phyloP scores from a whole-genome alignment of 352 stramenopile species.

The Globisporangium polare region DNA sequence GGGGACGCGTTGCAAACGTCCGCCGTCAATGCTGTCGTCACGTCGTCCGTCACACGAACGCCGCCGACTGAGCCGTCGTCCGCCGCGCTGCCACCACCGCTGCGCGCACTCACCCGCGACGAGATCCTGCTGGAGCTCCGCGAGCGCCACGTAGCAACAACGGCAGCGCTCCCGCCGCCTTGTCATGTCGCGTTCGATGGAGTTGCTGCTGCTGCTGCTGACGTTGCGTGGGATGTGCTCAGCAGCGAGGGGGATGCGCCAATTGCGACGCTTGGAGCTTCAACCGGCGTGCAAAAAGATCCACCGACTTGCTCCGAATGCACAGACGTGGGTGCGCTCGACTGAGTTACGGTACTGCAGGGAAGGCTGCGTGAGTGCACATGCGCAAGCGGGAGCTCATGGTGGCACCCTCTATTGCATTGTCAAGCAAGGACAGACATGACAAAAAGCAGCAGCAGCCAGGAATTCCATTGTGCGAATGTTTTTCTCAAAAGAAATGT shows the following conservation, averaged over 20 bases:
- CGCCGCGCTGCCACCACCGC: slow-evolving; percentile 9
- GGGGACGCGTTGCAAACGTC: slow-evolving; percentile 3
- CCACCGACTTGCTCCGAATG: not conserved
- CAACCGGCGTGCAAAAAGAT: not conserved
- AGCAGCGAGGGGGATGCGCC: not conserved
- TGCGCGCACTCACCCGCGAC: slow-evolving; percentile 42
- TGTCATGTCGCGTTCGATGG: not conserved
- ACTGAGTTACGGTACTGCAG: slow-evolving; percentile 1
- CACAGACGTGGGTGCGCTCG: slow-evolving; percentile 8
- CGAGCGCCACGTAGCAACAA: not conserved
- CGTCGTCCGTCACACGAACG: not conserved
- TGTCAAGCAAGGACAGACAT: not conserved
- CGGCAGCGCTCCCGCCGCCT: not conserved
- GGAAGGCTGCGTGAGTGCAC: not conserved
- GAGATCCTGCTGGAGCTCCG: slow-evolving; percentile 53
- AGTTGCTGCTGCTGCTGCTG: not conserved
- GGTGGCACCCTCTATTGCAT: not conserved
- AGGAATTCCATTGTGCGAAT: too few species aligned
- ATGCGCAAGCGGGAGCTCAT: not conserved
- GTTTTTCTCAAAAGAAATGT: not conserved
- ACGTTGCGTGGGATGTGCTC: slow-evolving; percentile 1
- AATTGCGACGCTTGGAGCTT: not conserved
- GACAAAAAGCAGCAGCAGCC: too few species aligned
- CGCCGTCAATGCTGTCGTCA: not conserved
- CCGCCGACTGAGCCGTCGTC: too few species aligned